Evolutionary conservation across 441 rosid genomes (phyloP).

Genomic region (Populus hybrid): DNA sequence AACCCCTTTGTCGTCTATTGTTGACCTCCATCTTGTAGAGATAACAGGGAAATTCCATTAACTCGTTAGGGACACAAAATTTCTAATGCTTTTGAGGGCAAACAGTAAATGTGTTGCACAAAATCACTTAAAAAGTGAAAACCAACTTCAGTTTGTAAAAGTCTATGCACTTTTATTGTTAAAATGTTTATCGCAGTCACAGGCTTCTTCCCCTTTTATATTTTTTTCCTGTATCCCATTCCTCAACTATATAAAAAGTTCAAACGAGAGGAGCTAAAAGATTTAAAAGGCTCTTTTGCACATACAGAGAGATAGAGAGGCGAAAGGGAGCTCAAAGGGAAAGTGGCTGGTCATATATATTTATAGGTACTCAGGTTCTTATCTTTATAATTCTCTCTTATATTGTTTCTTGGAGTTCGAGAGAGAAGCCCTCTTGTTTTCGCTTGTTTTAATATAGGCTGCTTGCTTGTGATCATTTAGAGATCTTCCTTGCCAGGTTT

Average conservation of each 20-base stretch:
- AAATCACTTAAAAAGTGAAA: slow-evolving; percentile 1
- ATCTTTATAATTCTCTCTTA: neutral
- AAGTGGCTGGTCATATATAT: slow-evolving; percentile 22
- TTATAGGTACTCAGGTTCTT: slow-evolving; percentile 14
- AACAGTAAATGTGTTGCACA: slow-evolving; percentile 26
- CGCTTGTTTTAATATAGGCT: neutral
- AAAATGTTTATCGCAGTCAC: neutral
- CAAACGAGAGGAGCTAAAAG: neutral
- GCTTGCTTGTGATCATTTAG: neutral
- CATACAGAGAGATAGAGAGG: neutral
- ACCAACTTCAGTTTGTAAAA: slow-evolving; percentile 14
- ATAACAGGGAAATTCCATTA: slow-evolving; percentile 28
- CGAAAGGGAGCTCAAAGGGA: slow-evolving; percentile 6
- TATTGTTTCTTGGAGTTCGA: neutral
- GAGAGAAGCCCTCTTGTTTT: neutral
- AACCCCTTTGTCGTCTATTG: slow-evolving; percentile 34
- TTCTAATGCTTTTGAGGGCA: slow-evolving; percentile 30
- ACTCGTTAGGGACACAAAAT: slow-evolving; percentile 7
- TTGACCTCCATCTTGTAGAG: slow-evolving; percentile 19
- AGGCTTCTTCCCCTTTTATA: neutral
- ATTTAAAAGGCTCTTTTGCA: neutral
- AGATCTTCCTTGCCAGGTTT: neutral
- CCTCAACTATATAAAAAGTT: neutral
- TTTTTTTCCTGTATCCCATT: neutral
- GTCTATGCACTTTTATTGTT: neutral